Percentiles rank a stretch among this genome's conserved stretches.
Evolutionary conservation across 106 monocot species (phyloP).

Genomic region (Platanthera guangdongensis): DNA sequence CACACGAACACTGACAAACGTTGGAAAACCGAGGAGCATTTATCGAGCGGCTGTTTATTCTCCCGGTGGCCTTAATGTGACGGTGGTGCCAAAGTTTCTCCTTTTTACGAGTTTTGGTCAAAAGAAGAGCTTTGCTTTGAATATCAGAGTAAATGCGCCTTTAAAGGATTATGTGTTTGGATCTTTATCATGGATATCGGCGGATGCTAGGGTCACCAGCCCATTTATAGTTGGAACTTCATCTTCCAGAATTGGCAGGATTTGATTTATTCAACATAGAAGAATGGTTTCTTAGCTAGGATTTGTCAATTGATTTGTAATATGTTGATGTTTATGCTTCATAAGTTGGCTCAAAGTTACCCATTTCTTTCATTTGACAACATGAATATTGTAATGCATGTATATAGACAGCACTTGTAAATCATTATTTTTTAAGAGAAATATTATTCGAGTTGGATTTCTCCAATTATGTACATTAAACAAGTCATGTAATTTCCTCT

Average conservation of each 20-base stretch:
- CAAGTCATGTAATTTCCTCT: too few relatives aligned
- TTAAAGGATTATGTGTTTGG: constrained; percentile 64
- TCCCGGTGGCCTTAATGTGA: constrained; percentile 53
- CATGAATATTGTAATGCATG: neutral
- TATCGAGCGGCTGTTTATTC: constrained; percentile 43
- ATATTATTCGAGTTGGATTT: too few relatives aligned
- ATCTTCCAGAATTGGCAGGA: constrained; percentile 14
- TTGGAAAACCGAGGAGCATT: constrained; percentile 36
- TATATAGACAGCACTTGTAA: too few relatives aligned
- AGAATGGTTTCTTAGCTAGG: neutral
- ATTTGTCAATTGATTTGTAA: neutral
- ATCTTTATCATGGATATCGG: constrained; percentile 53
- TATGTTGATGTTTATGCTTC: neutral
- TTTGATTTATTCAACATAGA: neutral
- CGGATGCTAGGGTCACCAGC: constrained; percentile 25
- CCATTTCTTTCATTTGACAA: constrained; percentile 1
- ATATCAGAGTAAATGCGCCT: constrained; percentile 23
- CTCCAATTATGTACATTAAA: too few relatives aligned
- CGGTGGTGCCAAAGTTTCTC: constrained; percentile 51
- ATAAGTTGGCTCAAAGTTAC: neutral
- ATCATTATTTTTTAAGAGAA: too few relatives aligned
- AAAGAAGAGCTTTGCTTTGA: constrained; percentile 53
- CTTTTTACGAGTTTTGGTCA: constrained; percentile 43
- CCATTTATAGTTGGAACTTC: constrained; percentile 58
- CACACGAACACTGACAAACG: constrained; percentile 68